Conservation (phyloP, 2,329 filamentous ascomycete species). For the Cylindrodendrum hubeiense region DNA sequence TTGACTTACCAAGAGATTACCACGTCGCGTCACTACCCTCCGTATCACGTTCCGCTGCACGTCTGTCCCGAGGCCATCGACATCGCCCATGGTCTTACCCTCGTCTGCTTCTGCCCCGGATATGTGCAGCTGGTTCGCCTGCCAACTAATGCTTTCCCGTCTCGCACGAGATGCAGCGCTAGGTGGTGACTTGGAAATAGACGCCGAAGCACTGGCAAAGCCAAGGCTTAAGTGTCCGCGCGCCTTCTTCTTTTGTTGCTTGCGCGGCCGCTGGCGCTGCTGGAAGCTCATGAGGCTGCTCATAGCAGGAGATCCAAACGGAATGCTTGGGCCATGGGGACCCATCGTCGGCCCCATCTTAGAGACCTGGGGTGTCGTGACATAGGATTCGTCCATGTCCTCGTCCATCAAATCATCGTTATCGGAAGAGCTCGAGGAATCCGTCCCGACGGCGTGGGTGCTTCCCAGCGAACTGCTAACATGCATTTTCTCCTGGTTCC, state of each 20-base stretch:
- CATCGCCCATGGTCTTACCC: slow-evolving; percentile 75
- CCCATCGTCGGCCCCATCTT: slow-evolving; percentile 66
- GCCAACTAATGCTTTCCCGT: slow-evolving; percentile 90
- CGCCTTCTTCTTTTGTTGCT: slow-evolving; percentile 71
- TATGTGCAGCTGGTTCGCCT: slow-evolving; percentile 89
- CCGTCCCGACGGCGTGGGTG: slow-evolving; percentile 78
- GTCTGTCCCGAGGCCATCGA: slow-evolving; percentile 62
- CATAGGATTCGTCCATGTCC: slow-evolving; percentile 82
- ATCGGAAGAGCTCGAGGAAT: slow-evolving; percentile 80
- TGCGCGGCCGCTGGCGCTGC: slow-evolving; percentile 78
- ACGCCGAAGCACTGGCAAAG: slow-evolving; percentile 58
- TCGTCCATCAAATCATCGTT: slow-evolving; percentile 80
- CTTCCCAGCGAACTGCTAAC: slow-evolving; percentile 85
- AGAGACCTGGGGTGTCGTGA: slow-evolving; percentile 83
- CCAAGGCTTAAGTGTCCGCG: slow-evolving; percentile 63
- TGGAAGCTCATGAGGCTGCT: slow-evolving; percentile 87
- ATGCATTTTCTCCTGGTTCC: slow-evolving; percentile 75
- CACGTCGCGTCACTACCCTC: slow-evolving; percentile 85
- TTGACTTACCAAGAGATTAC: slow-evolving; percentile 84
- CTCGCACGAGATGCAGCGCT: slow-evolving; percentile 66
- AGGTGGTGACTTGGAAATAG: slow-evolving; percentile 81
- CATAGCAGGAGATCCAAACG: slow-evolving; percentile 78
- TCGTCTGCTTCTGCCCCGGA: slow-evolving; percentile 78
- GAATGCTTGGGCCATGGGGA: slow-evolving; percentile 64
- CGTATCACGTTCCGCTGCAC: slow-evolving; percentile 82